These are phyloP conservation scores for Venturiaceae sp. DNA, from an alignment of 2,329 filamentous ascomycete genomes.

Conservation along the genomic window DNA sequence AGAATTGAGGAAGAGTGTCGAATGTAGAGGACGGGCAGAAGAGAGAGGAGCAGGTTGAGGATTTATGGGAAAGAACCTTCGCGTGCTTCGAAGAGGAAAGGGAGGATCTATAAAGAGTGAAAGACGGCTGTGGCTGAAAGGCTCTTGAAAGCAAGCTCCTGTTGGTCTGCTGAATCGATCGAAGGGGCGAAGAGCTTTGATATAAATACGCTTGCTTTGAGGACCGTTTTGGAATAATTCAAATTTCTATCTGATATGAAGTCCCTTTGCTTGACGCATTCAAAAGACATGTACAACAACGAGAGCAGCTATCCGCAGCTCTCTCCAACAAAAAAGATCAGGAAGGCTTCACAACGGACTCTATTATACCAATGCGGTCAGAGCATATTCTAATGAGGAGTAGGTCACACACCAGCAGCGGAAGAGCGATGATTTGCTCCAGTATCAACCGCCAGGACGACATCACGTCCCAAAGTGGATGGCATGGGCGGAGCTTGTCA, in stretches of 20 bases:
- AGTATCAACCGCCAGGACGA: neutral
- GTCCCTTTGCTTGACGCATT: neutral
- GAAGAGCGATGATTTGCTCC: neutral
- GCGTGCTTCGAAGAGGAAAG: neutral
- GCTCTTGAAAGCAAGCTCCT: neutral
- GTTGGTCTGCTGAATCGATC: neutral
- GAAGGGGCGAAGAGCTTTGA: neutral
- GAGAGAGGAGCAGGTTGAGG: neutral
- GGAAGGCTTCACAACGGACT: conserved; percentile 3
- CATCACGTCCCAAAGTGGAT: neutral
- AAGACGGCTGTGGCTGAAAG: neutral
- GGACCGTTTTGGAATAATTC: neutral
- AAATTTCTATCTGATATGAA: no score
- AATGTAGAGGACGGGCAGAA: neutral
- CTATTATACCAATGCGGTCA: neutral
- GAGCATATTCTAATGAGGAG: neutral
- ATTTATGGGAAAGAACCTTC: no score
- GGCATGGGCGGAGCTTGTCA: neutral
- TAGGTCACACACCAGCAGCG: neutral
- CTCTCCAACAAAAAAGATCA: neutral
- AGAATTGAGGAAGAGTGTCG: neutral
- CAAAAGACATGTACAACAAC: conserved; percentile 1
- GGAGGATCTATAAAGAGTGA: neutral
- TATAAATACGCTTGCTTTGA: neutral
- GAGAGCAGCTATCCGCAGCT: conserved; percentile 5